These are phyloP conservation scores for Pseudomonodictys pantanalensis DNA, from an alignment of 495 filamentous ascomycete species.

Conservation along the genomic window DNA sequence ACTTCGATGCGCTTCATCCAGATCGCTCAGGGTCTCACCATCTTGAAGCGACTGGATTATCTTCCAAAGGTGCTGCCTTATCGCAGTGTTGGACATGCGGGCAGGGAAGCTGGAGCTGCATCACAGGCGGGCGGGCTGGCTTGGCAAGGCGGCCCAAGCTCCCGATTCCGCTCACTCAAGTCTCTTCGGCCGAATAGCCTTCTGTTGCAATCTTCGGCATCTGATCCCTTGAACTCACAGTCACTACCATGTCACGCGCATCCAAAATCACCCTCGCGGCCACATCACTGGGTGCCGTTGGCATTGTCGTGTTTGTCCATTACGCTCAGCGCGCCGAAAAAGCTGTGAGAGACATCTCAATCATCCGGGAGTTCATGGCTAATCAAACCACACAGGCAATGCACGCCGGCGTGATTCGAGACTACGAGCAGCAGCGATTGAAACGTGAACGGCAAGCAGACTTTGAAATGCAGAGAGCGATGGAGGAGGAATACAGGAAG, in stretches of 20 bases:
- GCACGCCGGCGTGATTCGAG: constrained; percentile 91
- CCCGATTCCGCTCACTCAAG: not conserved
- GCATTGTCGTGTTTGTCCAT: constrained; percentile 84
- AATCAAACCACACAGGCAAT: constrained; percentile 63
- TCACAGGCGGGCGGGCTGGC: not conserved
- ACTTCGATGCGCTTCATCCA: not conserved
- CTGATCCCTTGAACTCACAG: not conserved
- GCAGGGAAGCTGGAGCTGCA: not conserved
- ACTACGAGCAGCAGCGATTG: constrained; percentile 88
- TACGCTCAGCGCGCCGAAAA: constrained; percentile 82
- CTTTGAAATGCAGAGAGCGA: constrained; percentile 81
- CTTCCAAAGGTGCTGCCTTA: constrained; percentile 15
- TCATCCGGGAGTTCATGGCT: constrained; percentile 7
- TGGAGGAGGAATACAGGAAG: constrained; percentile 89
- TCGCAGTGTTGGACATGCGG: not conserved
- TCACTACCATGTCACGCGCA: constrained; percentile 83
- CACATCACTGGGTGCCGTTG: constrained; percentile 71
- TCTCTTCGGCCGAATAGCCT: not conserved
- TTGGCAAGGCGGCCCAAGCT: constrained; percentile 10
- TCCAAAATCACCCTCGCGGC: constrained; percentile 79
- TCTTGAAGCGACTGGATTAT: constrained; percentile 32
- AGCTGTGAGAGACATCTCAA: constrained; percentile 56
- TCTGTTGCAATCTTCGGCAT: not conserved
- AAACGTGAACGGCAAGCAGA: constrained; percentile 81
- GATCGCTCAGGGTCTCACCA: constrained; percentile 39